Evolutionary conservation across 2,329 filamentous ascomycete species (phyloP).

Genomic region (Aciculosporium take): DNA sequence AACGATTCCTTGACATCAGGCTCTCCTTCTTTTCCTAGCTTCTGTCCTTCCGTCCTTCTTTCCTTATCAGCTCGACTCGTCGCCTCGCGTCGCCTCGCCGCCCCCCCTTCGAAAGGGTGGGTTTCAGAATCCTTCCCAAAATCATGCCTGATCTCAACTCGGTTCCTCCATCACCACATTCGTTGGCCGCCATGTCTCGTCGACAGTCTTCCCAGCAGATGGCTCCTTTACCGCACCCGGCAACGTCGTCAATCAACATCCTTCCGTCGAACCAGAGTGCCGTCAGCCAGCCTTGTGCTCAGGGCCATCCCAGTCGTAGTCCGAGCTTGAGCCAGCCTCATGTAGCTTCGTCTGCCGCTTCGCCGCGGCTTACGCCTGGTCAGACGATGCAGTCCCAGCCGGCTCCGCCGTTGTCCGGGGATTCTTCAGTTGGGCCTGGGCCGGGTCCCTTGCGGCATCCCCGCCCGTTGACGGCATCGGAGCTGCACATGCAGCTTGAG

Average conservation of each 20-base stretch:
- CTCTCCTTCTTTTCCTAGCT: too few species aligned
- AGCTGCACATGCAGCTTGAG: conserved; percentile 79
- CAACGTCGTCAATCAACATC: conserved; percentile 36
- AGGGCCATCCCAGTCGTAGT: conserved; percentile 7
- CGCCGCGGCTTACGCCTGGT: conserved; percentile 9
- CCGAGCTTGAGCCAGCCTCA: conserved; percentile 12
- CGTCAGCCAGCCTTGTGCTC: conserved; percentile 20
- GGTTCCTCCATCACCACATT: conserved; percentile 35
- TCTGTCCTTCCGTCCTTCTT: background rate
- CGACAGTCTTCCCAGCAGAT: conserved; percentile 32
- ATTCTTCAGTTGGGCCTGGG: conserved; percentile 36
- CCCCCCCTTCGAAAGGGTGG: conserved; percentile 3
- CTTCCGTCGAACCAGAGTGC: conserved; percentile 41
- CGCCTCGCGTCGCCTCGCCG: background rate
- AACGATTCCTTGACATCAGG: too few species aligned
- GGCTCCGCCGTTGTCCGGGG: conserved; percentile 16
- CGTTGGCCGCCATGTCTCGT: conserved; percentile 23
- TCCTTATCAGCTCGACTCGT: background rate
- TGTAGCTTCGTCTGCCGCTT: conserved; percentile 18
- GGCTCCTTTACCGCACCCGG: conserved; percentile 23
- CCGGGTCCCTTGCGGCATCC: conserved; percentile 74
- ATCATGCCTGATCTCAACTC: conserved; percentile 43
- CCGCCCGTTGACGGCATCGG: conserved; percentile 71
- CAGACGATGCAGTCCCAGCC: conserved; percentile 18
- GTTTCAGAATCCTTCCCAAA: conserved; percentile 1